Evolutionary conservation across 2,329 filamentous ascomycete genomes (phyloP), one percentile per base, ranked within the genome.

Genomic region (Aspergillus amoenus): DNA sequence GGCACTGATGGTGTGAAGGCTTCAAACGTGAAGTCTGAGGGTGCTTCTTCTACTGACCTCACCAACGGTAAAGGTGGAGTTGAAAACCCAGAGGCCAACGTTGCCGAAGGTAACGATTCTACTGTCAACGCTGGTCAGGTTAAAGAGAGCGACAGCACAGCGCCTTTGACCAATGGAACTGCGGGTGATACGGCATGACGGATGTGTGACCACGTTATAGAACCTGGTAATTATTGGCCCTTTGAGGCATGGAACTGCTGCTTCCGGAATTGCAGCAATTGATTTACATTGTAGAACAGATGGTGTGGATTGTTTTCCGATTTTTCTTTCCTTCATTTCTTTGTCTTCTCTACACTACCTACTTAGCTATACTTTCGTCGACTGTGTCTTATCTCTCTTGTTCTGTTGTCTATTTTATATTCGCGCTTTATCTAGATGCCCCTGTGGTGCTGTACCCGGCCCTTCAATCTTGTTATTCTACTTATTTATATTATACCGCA

Each of bases 81-180:
- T 17, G 64, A 62, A 27, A 58, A 24, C 40, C 50, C 61, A 18
- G 48, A 42, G 2, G 21, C 43, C 18, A 22, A 52, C 45, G 41
- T 37, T 55, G 24, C 59, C 59, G 12, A 65, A 62, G 17, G 15
- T 37, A 37, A n/a, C 44, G 59, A 57, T 11, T 27, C 52, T 30
- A 58, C 55, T 27, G 52, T 57, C n/a, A 60, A 61, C 47, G 55
- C 64, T 5, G 59, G 60, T 32, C 59, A 57, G 40, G 61, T 52
- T 21, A 66, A 70, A 53, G 54, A 63, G 74, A 55, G 75, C 77
- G 46, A 67, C 78, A 51, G 59, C 60, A 41, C 71, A 72, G 34
- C 70, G 70, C 21, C 77, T 76, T 43, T 77, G 69, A 63, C 75
- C 30, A 80, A 90, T 83, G 86, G 87, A 81, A 74, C 81, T 78